Evolutionary conservation across 2,329 filamentous ascomycete species (phyloP), one percentile per base, ranked within the genome.

Genomic region (Fusarium penzigii): DNA sequence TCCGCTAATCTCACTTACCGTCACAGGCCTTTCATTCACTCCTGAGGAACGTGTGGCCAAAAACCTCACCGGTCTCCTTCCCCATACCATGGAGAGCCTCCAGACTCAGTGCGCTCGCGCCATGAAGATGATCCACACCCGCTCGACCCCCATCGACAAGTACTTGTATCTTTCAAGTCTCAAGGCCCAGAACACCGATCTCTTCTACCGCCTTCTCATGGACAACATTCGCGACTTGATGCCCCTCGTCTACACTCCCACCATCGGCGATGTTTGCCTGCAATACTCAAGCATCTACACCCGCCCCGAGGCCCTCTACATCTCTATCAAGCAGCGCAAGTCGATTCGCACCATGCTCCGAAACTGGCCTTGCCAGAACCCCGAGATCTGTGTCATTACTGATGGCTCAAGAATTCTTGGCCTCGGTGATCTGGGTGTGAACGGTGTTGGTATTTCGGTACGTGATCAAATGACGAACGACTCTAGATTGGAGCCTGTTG

Each of bases 211-310:
- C 60, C 80, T 93, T 57, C 78, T 93, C 58, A 88, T 91, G 59
- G 84, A 90, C 72, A 86, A 93, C 74, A 76, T 87, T 55, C 79
- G 87, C 75, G 88, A 92, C 65, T 77, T 93, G 62, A 92, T 91
- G 75, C 90, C 90, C 44, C 78, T 93, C 59, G 90, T 94, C 65
- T 94, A 94, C 77, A 94, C 90, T 16, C 90, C 90, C 42, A 92
- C 89, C 67, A 92, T 99, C 65, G 94, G 94, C 66, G 93, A 97
- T 71, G 94, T 96, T 62, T 99, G 94, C 78, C 80, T 96, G 70
- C 88, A 93, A 75, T 99, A 96, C 84, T 96, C 92, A 39, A 91
- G 93, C 66, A 85, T 97, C 65, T 97, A 96, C 79, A 95, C 92
- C 55, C 89, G 92, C 63, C 92, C 94, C 17, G 94, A 97, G 80